phyloP scores from a whole-genome alignment of 306 rosid genomes.

The Gillenia trifoliata region DNA sequence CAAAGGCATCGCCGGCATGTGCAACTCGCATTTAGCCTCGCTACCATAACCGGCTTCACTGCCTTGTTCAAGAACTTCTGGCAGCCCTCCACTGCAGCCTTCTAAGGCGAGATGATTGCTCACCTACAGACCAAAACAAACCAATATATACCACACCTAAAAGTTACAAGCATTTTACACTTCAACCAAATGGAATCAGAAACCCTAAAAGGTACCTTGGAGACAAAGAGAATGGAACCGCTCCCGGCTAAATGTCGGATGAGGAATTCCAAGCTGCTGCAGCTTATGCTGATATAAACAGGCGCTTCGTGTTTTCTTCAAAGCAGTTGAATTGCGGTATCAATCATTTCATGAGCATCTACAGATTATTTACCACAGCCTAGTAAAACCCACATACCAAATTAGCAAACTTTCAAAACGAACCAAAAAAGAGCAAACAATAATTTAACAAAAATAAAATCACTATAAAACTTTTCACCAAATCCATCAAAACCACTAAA shows the following conservation, averaged over 20 bases:
- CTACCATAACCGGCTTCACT: constrained; percentile 83
- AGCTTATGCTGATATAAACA: constrained; percentile 79
- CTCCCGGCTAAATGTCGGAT: constrained; percentile 70
- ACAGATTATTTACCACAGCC: constrained; percentile 78
- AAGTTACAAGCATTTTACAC: neutral
- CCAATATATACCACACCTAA: neutral
- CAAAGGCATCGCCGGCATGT: constrained; percentile 57
- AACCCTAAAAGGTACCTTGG: constrained; percentile 38
- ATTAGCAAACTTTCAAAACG: neutral
- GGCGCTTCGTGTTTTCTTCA: constrained; percentile 96
- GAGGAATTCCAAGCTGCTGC: constrained; percentile 68
- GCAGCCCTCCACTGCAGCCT: constrained; percentile 83
- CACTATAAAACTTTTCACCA: neutral
- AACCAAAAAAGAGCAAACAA: neutral
- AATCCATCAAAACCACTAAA: neutral
- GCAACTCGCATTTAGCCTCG: constrained; percentile 73
- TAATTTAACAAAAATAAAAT: neutral
- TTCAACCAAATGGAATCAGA: neutral
- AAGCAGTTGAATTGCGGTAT: constrained; percentile 72
- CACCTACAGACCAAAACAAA: constrained; percentile 32
- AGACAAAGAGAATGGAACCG: constrained; percentile 65
- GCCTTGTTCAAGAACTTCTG: constrained; percentile 71
- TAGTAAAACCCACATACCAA: constrained; percentile 20
- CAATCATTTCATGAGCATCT: constrained; percentile 86
- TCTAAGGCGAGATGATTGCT: constrained; percentile 58